Conservation (phyloP, 169 alveolate genomes). For the Plasmodium billcollinsi region DNA sequence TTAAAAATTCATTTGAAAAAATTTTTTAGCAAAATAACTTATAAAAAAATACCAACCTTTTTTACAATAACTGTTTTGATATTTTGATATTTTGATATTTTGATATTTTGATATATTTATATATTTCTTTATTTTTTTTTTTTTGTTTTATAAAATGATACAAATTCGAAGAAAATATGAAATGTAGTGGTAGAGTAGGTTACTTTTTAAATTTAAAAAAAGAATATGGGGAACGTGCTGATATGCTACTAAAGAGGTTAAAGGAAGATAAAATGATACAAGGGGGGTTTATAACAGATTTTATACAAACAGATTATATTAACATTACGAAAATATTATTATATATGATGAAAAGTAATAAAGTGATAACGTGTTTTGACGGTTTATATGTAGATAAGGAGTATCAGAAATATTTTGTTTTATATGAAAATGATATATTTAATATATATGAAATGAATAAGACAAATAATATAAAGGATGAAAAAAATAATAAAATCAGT, state of each 20-base stretch:
- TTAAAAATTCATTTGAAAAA: no score
- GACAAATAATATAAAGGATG: not conserved
- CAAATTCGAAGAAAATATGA: conserved; percentile 7
- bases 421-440: not conserved
- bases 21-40: no score
- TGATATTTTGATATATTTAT: not conserved
- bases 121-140: not conserved
- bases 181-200: conserved; percentile 69
- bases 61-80: no score
- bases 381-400: conserved; percentile 45
- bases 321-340: conserved; percentile 41
- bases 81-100: no score
- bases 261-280: conserved; percentile 34
- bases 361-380: conserved; percentile 42
- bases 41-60: no score
- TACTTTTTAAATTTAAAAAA: conserved; percentile 47
- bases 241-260: conserved; percentile 13
- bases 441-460: no score
- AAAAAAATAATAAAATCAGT: not conserved
- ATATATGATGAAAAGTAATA: conserved; percentile 11
- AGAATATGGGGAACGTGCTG: conserved; percentile 73
- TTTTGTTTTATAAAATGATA: not conserved
- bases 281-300: conserved; percentile 58
- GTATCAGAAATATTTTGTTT: conserved; percentile 15
- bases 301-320: conserved; percentile 42